Evolutionary conservation across 139 green algal genomes (phyloP).

Genomic region (Coelastrella sp.): DNA sequence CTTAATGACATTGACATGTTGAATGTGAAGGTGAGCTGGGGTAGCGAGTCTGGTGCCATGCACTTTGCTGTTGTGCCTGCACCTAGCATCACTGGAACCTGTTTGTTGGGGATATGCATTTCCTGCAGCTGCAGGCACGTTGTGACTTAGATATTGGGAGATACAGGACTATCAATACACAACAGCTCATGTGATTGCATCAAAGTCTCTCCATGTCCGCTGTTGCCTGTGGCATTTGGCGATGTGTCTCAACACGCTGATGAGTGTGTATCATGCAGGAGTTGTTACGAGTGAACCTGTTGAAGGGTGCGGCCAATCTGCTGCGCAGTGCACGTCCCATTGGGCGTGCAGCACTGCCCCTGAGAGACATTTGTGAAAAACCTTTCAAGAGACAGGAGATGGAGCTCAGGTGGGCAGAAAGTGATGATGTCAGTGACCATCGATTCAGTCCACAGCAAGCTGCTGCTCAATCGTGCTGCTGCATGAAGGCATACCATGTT

Average conservation of each 20-base stretch:
- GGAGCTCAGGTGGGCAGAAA: not conserved
- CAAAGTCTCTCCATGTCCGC: no score
- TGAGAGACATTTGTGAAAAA: slow-evolving; percentile 10
- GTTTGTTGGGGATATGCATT: no score
- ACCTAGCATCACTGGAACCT: no score
- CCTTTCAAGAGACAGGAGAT: slow-evolving; percentile 26
- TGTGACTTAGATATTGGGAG: no score
- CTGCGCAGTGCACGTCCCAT: slow-evolving; percentile 31
- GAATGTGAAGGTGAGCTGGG: slow-evolving; percentile 46
- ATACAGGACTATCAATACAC: no score
- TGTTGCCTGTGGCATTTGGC: no score
- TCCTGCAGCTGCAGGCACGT: no score
- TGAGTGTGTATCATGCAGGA: not conserved
- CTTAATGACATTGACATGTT: slow-evolving; percentile 57
- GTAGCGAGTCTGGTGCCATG: no score
- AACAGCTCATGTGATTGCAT: no score
- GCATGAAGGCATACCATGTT: no score
- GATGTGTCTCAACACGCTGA: no score
- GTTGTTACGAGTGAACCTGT: slow-evolving; percentile 41
- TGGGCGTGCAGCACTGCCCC: slow-evolving; percentile 3
- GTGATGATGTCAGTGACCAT: not conserved
- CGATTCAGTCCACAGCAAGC: not conserved
- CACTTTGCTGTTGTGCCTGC: not conserved
- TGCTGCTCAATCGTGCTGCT: not conserved
- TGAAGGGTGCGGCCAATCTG: slow-evolving; percentile 41